Evolutionary conservation across 2,329 filamentous ascomycete genomes (phyloP), one percentile per base, ranked within the genome.

Genomic region (Lojkania enalia): DNA sequence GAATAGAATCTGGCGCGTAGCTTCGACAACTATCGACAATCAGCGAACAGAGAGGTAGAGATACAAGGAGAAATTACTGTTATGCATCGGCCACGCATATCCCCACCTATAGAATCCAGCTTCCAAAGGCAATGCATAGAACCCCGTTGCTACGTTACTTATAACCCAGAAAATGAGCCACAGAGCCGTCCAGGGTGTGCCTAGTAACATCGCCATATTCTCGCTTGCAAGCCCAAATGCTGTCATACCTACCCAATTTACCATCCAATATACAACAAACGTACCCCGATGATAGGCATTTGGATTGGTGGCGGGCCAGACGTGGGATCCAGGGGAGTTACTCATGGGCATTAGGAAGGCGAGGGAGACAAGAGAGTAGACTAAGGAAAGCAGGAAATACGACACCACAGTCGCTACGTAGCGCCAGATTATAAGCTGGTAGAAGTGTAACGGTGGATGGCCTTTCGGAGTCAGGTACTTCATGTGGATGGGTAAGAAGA

Each of bases 131-230:
- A 85, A 66, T 2, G 77, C 64, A 59, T 85, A 82, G 57, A 86
- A 84, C 0, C 76, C 72, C 0, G 81, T 83, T 0, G 76, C 70
- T 0, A 85, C 81, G 55, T 87, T 87, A 6, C 78, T 77, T 42
- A 86, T 82, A 33, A 86, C 80, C 82, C 81, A 85, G 55, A 84
- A 85, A 42, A 86, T 84, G 2, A 86, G 67, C 77, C 83, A 86
- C 0, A 85, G 65, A 0, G 80, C 75, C 5, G 73, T 77, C 80
- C 80, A 86, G 0, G 81, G 83, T 48, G 79, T 74, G 0, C 80
- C 82, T 2, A 85, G 67, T 2, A 85, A 55, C 78, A 84, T 85
- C 0, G 79, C 79, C 46, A 83, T 78, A 54, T 86, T 86, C 67
- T 86, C 82, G 55, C 79, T 84, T 0, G 83, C 80, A 2, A 86